Conservation (phyloP, 164 flowering plant genomes). For the Magnolia changhungtana region DNA sequence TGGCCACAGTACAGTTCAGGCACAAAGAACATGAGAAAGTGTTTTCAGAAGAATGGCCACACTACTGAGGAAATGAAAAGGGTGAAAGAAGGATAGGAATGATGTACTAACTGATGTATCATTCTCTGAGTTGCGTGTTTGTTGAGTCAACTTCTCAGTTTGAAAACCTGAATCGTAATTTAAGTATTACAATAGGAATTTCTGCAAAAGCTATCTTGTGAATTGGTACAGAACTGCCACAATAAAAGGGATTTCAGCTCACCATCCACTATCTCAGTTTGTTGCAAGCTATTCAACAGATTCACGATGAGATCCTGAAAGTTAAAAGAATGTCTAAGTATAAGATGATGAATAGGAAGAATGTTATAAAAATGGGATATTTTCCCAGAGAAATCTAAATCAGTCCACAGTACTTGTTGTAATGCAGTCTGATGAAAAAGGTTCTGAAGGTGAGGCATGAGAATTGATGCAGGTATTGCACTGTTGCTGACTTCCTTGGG, state of each 20-base stretch:
- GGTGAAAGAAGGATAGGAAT: not conserved
- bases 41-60: not conserved
- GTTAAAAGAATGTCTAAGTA: slow-evolving; percentile 11
- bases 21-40: not conserved
- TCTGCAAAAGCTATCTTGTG: not conserved
- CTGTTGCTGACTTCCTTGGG: slow-evolving; percentile 46
- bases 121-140: slow-evolving; percentile 57
- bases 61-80: not conserved
- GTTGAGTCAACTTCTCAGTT: slow-evolving; percentile 64
- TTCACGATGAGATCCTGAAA: slow-evolving; percentile 70
- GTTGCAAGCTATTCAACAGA: slow-evolving; percentile 70
- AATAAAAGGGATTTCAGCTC: slow-evolving; percentile 23
- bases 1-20: not conserved
- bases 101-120: slow-evolving; percentile 59
- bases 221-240: not conserved
- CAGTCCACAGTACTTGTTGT: slow-evolving; percentile 60
- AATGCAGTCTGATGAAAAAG: slow-evolving; percentile 84
- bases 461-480: slow-evolving; percentile 48
- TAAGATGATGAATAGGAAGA: not conserved
- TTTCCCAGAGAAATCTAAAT: not conserved
- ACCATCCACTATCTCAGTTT: slow-evolving; percentile 70
- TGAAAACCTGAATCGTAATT: slow-evolving; percentile 51
- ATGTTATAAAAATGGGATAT: not conserved
- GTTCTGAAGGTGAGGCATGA: slow-evolving; percentile 88
- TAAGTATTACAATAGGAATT: slow-evolving; percentile 2